A percentile compares a stretch with the other conserved stretches of the same genome.
Conservation (phyloP, 1,284 basidiomycete genomes). For the Laetiporus sulphureus region DNA sequence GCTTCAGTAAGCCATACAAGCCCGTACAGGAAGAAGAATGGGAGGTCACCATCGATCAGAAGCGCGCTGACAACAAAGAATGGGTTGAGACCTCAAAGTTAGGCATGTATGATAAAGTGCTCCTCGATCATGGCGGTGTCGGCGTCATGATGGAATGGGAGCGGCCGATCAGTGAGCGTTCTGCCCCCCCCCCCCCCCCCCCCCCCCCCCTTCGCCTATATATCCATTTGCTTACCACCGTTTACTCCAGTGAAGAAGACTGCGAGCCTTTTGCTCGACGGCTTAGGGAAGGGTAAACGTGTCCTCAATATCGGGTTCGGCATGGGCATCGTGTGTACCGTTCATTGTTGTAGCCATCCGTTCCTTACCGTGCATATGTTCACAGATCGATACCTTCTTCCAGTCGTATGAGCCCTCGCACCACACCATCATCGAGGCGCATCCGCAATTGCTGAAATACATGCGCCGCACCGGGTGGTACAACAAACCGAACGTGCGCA, state of each 20-base stretch:
- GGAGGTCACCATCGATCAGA: neutral
- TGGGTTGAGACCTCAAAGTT: neutral
- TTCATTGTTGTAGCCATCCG: neutral
- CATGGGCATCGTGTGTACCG: conserved; percentile 6
- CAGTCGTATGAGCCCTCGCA: conserved; percentile 6
- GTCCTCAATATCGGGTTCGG: conserved; percentile 10
- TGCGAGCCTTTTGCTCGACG: conserved; percentile 1
- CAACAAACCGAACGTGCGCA: conserved; percentile 4
- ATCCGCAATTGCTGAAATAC: conserved; percentile 4
- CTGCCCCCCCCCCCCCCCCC: neutral
- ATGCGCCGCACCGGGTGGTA: conserved; percentile 6
- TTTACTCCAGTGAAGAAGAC: conserved; percentile 7
- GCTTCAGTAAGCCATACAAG: neutral
- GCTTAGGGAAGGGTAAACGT: neutral
- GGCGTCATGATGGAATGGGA: conserved; percentile 97
- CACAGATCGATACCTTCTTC: conserved; percentile 10
- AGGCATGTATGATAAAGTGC: neutral
- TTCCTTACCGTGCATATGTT: neutral
- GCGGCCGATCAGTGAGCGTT: conserved; percentile 54
- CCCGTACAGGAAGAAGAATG: neutral
- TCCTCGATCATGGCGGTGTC: conserved; percentile 19
- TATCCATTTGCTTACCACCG: conserved; percentile 5
- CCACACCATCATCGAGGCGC: conserved; percentile 10
- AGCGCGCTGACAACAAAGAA: neutral
- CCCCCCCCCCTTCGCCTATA: neutral